phyloP scores from a whole-genome alignment of 2,329 filamentous ascomycete genomes.

The Decorospora gaudefroyi region DNA sequence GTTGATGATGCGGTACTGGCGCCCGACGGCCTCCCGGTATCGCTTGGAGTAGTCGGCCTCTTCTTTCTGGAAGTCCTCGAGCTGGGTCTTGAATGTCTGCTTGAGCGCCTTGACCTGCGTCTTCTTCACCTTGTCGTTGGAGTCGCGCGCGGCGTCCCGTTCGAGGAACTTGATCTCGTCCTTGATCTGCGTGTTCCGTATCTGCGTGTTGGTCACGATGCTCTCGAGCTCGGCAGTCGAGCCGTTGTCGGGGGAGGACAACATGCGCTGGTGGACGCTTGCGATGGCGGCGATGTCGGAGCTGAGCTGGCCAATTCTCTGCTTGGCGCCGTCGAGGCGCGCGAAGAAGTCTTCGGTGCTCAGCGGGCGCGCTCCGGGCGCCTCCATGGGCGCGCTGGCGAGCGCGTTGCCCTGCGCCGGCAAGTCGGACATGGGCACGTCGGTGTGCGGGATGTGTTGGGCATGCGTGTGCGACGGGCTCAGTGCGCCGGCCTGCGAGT shows the following conservation, averaged over 20 bases:
- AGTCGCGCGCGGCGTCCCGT: constrained; percentile 68
- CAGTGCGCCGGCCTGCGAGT: constrained; percentile 29
- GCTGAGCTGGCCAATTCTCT: constrained; percentile 69
- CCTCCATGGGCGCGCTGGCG: constrained; percentile 57
- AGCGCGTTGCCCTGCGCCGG: constrained; percentile 7
- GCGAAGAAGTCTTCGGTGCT: constrained; percentile 69
- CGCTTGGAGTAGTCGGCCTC: constrained; percentile 71
- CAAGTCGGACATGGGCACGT: constrained; percentile 18
- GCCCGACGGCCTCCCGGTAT: constrained; percentile 76
- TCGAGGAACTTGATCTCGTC: constrained; percentile 79
- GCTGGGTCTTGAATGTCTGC: constrained; percentile 71
- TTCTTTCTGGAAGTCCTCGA: constrained; percentile 71
- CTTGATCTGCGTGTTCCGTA: constrained; percentile 64
- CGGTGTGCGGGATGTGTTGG: constrained; percentile 22
- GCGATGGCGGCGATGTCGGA: constrained; percentile 69
- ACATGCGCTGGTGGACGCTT: constrained; percentile 70
- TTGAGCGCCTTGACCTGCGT: constrained; percentile 72
- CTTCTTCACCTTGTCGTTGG: constrained; percentile 67
- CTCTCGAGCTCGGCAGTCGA: constrained; percentile 64
- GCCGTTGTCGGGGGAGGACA: constrained; percentile 65
- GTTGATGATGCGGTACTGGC: constrained; percentile 81
- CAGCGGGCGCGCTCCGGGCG: constrained; percentile 58
- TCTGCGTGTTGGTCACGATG: constrained; percentile 68
- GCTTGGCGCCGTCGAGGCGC: constrained; percentile 68
- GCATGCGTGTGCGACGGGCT: constrained; percentile 35